These are phyloP conservation scores for Apiotrichum sp. DNA, from an alignment of 1,284 basidiomycete species.

Conservation along the genomic window DNA sequence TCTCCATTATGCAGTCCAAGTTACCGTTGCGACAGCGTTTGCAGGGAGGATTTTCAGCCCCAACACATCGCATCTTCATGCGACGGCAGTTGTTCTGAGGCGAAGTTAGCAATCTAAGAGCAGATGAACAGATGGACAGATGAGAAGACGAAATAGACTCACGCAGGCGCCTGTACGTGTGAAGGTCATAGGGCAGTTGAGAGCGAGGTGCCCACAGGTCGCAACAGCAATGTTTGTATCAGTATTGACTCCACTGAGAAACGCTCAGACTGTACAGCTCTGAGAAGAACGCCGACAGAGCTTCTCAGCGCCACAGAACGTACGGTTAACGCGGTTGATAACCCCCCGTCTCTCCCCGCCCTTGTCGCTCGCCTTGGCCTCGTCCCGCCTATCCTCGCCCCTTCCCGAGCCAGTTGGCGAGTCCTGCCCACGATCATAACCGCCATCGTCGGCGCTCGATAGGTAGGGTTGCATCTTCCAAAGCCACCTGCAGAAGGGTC, in stretches of 20 bases:
- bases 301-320: conserved; percentile 10
- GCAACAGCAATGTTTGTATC: too few species aligned
- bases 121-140: neutral
- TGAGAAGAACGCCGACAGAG: too few species aligned
- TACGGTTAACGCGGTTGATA: conserved; percentile 46
- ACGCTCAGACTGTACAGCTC: too few species aligned
- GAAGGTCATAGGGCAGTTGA: neutral
- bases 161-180: conserved; percentile 40
- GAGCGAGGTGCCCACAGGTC: too few species aligned
- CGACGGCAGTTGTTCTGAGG: conserved; percentile 43
- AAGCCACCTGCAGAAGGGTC: too few species aligned
- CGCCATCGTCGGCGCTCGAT: neutral
- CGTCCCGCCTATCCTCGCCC: conserved; percentile 1
- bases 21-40: conserved; percentile 78
- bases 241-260: too few species aligned
- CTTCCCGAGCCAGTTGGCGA: neutral
- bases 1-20: conserved; percentile 83
- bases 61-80: conserved; percentile 56
- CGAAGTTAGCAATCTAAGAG: neutral
- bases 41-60: conserved; percentile 89
- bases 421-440: neutral
- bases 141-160: conserved; percentile 6
- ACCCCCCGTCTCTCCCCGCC: conserved; percentile 28
- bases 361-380: conserved; percentile 14
- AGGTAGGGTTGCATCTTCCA: conserved; percentile 12